phyloP scores from a whole-genome alignment of 345 rosid species.

The Eucalyptus lansdowneana region DNA sequence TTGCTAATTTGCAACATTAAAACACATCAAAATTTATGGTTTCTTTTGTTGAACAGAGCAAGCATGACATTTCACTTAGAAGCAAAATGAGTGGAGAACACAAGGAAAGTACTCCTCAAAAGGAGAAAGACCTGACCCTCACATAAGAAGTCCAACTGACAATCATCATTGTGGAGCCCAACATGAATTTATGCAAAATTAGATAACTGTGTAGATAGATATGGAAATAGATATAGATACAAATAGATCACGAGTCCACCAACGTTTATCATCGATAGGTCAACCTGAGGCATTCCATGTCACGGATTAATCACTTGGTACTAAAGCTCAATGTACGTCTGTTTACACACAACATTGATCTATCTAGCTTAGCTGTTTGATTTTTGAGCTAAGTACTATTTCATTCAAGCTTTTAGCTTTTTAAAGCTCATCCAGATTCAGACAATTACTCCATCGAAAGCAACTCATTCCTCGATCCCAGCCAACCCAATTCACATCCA shows the following conservation, averaged over 20 bases:
- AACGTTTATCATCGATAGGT: fast-evolving
- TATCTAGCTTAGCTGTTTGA: not conserved
- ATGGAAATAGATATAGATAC: not conserved
- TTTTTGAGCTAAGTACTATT: not conserved
- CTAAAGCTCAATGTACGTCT: not conserved
- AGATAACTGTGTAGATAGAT: not conserved
- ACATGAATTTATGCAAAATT: not conserved
- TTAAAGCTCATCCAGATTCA: not conserved
- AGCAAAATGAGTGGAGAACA: not conserved
- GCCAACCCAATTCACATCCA: not conserved
- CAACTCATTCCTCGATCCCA: not conserved
- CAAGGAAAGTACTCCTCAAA: not conserved
- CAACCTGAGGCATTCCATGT: not conserved
- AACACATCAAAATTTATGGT: not conserved
- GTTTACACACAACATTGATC: not conserved
- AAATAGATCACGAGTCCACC: not conserved
- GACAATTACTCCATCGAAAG: not conserved
- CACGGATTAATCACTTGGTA: not conserved
- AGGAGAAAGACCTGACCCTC: not conserved
- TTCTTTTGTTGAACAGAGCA: not conserved
- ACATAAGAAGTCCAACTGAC: not conserved
- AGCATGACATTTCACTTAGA: not conserved
- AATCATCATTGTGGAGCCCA: not conserved
- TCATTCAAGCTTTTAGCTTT: not conserved
- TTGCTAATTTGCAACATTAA: not conserved